These are phyloP conservation scores for Jatropha curcas DNA, from an alignment of 345 rosid genomes.

Conservation along the genomic window DNA sequence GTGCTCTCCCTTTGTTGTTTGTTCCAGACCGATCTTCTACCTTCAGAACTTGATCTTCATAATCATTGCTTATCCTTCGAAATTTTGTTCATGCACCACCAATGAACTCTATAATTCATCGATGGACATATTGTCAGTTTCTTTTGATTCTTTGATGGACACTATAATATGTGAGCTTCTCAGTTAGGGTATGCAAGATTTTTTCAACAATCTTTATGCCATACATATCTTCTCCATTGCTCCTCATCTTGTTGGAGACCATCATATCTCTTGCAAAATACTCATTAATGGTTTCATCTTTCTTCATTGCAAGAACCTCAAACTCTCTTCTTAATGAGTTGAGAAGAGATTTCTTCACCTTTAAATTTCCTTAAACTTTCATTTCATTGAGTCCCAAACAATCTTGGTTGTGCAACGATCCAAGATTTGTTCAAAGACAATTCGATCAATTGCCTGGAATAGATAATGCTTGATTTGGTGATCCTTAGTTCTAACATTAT, in stretches of 20 bases:
- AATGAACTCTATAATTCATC: too few species aligned
- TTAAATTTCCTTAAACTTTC: too few species aligned
- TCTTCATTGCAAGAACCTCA: slow-evolving; percentile 11
- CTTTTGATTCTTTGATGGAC: slow-evolving; percentile 6
- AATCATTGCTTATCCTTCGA: not conserved
- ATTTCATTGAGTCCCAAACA: too few species aligned
- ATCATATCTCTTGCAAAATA: slow-evolving; percentile 13
- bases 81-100: too few species aligned
- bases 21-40: not conserved
- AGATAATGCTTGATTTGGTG: slow-evolving; percentile 10
- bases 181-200: slow-evolving; percentile 5
- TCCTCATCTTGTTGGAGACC: slow-evolving; percentile 15
- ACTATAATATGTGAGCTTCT: not conserved
- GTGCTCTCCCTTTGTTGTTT: not conserved
- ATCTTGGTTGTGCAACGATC: too few species aligned
- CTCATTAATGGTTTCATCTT: not conserved
- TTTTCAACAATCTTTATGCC: slow-evolving; percentile 19
- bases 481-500: not conserved
- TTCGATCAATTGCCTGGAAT: slow-evolving; percentile 12
- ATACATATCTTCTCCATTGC: slow-evolving; percentile 7
- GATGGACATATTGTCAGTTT: not conserved
- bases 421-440: too few species aligned
- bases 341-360: too few species aligned
- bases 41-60: not conserved
- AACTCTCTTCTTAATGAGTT: too few species aligned